Base-by-base conservation (phyloP, 164 flowering plant species). In the Vitis amurensis region DNA sequence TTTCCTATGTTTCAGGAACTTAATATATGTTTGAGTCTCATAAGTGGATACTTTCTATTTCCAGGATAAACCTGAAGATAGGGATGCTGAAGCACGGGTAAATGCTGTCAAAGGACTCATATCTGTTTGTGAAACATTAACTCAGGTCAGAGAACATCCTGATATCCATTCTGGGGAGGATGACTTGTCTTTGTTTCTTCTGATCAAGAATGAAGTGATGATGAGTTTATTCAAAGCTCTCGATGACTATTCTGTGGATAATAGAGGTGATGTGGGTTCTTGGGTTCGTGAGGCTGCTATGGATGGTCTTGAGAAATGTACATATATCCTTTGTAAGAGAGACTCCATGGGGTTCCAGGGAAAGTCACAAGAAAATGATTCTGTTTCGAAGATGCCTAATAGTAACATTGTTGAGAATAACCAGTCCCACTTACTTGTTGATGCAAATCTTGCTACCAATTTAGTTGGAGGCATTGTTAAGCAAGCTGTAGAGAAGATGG, bases 191-290 rank as follows among this genome's bases (percentile, higher is more conserved):
- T 68, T 95, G 49, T 78, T 76, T 78, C 78, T 71, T 67, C 63
- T 83, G 48, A 85, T 91, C 50, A 95, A 86, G 76, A 81, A 78
- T 73, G 91, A 91, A 67, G 97, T 93, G 61, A 87, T 93, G 88
- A 75, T 59, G 55, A 81, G 83, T 69, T 81, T 95, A 57, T 82
- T 93, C 59, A 90, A 81, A 83, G 97, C 99, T 76, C 90, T 95
- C 52, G 90, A 87, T 74, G 99, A 95, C 78, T 95, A 95, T 73
- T 90, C 97, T 51, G 92, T 91, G 17, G 99, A 95, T 74, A 95
- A 93, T 70, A 81, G 99, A 74, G 99, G 98, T 68, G 99, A 95
- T 85, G 98, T 95, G n/a, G 99, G 99, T 72, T 95, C 99, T 79
- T 95, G 99, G 99, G 97, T 93, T 61, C 97, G 99, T 73, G 97